These are phyloP conservation scores for Ambrosia trifida DNA, from an alignment of 129 eudicot genomes.

Conservation along the genomic window DNA sequence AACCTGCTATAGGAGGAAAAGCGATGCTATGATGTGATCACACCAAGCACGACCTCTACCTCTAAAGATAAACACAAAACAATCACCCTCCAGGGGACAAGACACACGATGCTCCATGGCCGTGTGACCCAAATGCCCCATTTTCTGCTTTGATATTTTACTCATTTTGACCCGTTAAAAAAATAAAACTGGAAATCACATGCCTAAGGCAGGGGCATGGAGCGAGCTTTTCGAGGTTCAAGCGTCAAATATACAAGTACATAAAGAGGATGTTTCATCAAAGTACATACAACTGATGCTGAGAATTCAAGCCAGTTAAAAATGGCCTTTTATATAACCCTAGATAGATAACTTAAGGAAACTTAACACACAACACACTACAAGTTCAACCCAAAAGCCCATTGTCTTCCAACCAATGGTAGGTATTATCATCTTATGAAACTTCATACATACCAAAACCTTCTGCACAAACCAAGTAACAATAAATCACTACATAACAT, in stretches of 20 bases:
- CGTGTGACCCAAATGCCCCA: no score
- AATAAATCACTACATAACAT: background rate
- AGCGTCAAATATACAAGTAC: slow-evolving; percentile 4
- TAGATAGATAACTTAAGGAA: slow-evolving; percentile 5
- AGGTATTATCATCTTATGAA: background rate
- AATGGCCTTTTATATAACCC: slow-evolving; percentile 13
- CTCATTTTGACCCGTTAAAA: no score
- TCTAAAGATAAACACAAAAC: no score
- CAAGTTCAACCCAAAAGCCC: slow-evolving; percentile 20
- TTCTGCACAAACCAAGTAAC: slow-evolving; percentile 24
- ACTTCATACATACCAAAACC: slow-evolving; percentile 1
- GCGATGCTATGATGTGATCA: no score
- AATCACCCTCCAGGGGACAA: no score
- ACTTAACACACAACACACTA: slow-evolving; percentile 16
- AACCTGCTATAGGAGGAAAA: no score
- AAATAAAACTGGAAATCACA: background rate
- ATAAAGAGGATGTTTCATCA: background rate
- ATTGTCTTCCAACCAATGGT: slow-evolving; percentile 23
- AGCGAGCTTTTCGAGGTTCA: background rate
- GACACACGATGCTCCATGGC: no score
- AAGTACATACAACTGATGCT: slow-evolving; percentile 10
- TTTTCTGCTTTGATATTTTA: no score
- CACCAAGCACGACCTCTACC: no score
- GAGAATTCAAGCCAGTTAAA: slow-evolving; percentile 8
- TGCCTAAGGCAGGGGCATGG: background rate